Percentiles rank a stretch among this genome's conserved stretches.
Conservation (phyloP, 2,329 filamentous ascomycete species). For the Alternaria hordeiaustralica region DNA sequence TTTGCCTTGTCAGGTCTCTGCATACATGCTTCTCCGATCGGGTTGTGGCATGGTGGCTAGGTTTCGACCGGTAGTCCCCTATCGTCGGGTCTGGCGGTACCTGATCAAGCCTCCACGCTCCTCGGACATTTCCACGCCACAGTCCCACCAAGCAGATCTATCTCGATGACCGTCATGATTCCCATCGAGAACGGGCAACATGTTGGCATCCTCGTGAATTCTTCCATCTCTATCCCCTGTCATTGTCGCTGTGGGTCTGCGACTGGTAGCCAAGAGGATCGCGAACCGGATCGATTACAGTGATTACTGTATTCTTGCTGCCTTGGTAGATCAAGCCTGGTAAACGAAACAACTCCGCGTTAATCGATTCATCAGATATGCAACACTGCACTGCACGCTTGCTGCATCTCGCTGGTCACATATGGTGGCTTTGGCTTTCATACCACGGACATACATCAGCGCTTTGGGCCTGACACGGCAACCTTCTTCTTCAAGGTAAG, state of each 20-base stretch:
- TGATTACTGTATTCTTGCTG: conserved; percentile 21
- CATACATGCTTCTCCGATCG: too few relatives aligned
- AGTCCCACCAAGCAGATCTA: neutral
- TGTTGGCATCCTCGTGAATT: conserved; percentile 9
- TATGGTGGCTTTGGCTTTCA: conserved; percentile 32
- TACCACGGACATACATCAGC: conserved; percentile 14
- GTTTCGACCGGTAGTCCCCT: too few relatives aligned
- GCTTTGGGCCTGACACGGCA: conserved; percentile 21
- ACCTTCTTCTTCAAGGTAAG: conserved; percentile 30
- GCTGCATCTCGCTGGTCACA: conserved; percentile 22
- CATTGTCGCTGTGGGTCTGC: conserved; percentile 12
- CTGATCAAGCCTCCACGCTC: too few relatives aligned
- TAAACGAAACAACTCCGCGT: neutral
- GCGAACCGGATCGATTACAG: conserved; percentile 16
- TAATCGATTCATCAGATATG: conserved; percentile 12
- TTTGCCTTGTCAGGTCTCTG: too few relatives aligned
- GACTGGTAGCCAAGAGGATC: conserved; percentile 14
- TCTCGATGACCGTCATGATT: neutral
- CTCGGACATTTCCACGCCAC: neutral
- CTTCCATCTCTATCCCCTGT: conserved; percentile 19
- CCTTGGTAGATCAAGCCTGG: conserved; percentile 3
- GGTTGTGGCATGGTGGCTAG: too few relatives aligned
- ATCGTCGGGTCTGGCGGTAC: too few relatives aligned
- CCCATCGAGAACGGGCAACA: conserved; percentile 21
- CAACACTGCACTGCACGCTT: conserved; percentile 25